Percentiles rank a stretch among this genome's conserved stretches.
phyloP scores from a whole-genome alignment of 1,139 yeast species.

The Yamadazyma blattariae region DNA sequence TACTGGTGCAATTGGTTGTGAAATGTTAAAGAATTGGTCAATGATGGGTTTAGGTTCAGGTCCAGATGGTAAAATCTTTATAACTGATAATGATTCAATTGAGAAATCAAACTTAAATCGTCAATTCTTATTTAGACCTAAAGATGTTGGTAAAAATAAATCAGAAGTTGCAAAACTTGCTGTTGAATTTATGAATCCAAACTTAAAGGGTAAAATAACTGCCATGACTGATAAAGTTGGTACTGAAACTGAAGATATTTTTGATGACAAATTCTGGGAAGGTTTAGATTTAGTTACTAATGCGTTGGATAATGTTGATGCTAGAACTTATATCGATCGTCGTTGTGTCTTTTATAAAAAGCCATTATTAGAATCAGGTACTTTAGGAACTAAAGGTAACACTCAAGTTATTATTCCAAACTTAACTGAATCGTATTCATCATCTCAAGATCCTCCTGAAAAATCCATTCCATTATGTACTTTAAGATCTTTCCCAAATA shows the following conservation, averaged over 20 bases:
- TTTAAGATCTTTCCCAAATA: slow-evolving; percentile 93
- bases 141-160: slow-evolving; percentile 89
- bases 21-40: slow-evolving; percentile 98
- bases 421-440: slow-evolving; percentile 90
- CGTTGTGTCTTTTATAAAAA: slow-evolving; percentile 92
- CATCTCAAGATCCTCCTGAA: slow-evolving; percentile 98
- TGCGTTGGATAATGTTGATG: slow-evolving; percentile 96
- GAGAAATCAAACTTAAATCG: slow-evolving; percentile 95
- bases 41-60: slow-evolving; percentile 95
- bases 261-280: slow-evolving; percentile 86
- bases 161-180: slow-evolving; percentile 90
- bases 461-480: slow-evolving; percentile 97
- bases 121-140: slow-evolving; percentile 91
- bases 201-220: slow-evolving; percentile 71
- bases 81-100: slow-evolving; percentile 93
- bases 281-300: slow-evolving; percentile 84
- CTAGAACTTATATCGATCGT: slow-evolving; percentile 95
- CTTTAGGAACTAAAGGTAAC: slow-evolving; percentile 97
- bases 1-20: slow-evolving; percentile 99
- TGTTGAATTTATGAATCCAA: slow-evolving; percentile 82
- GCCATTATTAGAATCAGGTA: slow-evolving; percentile 92
- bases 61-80: slow-evolving; percentile 74
- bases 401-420: slow-evolving; percentile 94
- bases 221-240: slow-evolving; percentile 87
- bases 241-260: slow-evolving; percentile 83